Evolutionary conservation across 2,329 filamentous ascomycete genomes (phyloP), one percentile per base, ranked within the genome.

Genomic region (Colletotrichum coccodes): DNA sequence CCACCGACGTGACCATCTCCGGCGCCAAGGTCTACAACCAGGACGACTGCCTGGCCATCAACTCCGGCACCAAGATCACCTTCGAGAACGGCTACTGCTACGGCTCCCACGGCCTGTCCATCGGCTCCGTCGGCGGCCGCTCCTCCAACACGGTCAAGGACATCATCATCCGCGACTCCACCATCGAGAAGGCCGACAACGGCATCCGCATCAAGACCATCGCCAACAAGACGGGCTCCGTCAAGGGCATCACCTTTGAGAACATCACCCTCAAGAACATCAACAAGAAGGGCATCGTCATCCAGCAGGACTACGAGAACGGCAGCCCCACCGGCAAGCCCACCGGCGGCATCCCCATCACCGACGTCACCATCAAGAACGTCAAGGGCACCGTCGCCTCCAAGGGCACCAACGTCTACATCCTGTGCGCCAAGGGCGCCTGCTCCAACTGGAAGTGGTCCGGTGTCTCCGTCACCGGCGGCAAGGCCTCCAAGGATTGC

Each of bases 21-120:
- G 83, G 83, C 46, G 85, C 86, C 40, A 82, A 80, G 36, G 81
- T 90, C 59, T 83, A 87, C 75, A 90, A 90, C 80, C 88, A 90
- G 77, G 88, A 90, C 64, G 88, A 90, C 74, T 90, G 88, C 72
- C 79, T 90, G 8, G 87, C 88, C 34, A 76, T 87, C 70, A 90
- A 88, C 79, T 87, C 85, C 1, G 85, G 84, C 5, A 80, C 76
- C 26, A 77, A 83, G 71, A 85, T 87, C 70, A 80, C 78, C 42
- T 85, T 86, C 75, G 80, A 76, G 23, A 78, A 76, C 42, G 79
- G 82, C 7, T 77, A 79, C 73, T 86, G 84, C 78, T 81, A 76
- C 47, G 81, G 82, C 40, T 81, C 81, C 3, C 82, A 83, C 67
- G 82, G 82, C 46, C 76, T 84, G 16, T 82, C 80, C 11, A 84